phyloP scores from a whole-genome alignment of 2,329 filamentous ascomycete genomes.

The Fusarium buxicola region DNA sequence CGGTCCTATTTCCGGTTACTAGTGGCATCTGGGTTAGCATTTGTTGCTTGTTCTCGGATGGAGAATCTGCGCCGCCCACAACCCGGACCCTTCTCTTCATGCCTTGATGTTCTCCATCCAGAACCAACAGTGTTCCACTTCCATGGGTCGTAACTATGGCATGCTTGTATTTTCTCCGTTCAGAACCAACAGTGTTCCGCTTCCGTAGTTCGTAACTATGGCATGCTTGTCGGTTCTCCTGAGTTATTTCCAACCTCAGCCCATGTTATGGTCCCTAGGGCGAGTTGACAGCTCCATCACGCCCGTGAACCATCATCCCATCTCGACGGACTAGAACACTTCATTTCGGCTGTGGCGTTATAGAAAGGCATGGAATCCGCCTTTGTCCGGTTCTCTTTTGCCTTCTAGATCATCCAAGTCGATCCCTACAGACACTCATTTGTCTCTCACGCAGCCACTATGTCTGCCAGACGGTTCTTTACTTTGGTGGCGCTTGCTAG shows the following conservation, averaged over 20 bases:
- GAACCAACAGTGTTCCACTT: too few relatives aligned
- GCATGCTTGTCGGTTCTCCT: neutral
- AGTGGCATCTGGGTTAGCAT: neutral
- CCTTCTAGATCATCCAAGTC: slow-evolving; percentile 3
- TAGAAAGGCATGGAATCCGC: neutral
- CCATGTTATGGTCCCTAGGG: neutral
- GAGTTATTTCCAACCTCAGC: slow-evolving; percentile 2
- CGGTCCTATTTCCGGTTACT: neutral
- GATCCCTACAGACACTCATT: neutral
- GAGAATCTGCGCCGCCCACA: slow-evolving; percentile 5
- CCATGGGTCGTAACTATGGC: too few relatives aligned
- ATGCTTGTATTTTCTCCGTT: neutral
- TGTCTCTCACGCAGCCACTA: slow-evolving; percentile 1
- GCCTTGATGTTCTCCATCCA: neutral
- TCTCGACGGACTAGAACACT: neutral
- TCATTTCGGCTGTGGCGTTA: neutral
- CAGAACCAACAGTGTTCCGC: too few relatives aligned
- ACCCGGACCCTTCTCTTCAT: neutral
- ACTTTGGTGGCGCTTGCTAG: slow-evolving; percentile 28
- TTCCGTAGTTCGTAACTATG: too few relatives aligned
- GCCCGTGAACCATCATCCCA: neutral
- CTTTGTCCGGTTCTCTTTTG: neutral
- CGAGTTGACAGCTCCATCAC: slow-evolving; percentile 1
- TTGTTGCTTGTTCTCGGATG: neutral
- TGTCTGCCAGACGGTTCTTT: slow-evolving; percentile 30